Base-by-base conservation (phyloP, 805 yeast species). In the Metschnikowia anglica region DNA sequence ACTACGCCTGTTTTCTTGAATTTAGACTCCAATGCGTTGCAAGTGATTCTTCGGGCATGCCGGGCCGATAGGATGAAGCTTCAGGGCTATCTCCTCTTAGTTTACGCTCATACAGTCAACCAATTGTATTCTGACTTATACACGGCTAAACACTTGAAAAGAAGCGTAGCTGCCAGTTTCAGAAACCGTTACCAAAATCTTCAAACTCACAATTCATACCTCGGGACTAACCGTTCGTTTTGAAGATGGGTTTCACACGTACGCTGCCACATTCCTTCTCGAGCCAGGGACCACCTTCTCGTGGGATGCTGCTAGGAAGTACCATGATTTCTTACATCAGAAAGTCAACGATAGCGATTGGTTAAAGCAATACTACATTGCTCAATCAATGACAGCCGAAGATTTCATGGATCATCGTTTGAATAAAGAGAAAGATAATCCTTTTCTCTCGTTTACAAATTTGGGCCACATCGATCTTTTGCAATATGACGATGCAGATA, bases 351-450 rank as follows among this genome's bases (percentile, higher is more conserved):
- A 41, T 11, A 32, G 15, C 9, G 45, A 41, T 11, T 41, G 37
- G 41, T 17, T 41, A 19, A 32, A 8, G 10, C 40, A 41, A 13
- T 41, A 36, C 34, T 41, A 41, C 34, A 31, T 41, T 27, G 45
- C 45, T 25, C 38, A 41, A 17, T 23, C 45, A 3, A 35, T 41
- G 39, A 31, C 41, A 18, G 45, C 45, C 13, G 45, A 36, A 25
- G 13, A 16, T 16, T 41, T 16, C 20, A 24, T 41, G 41, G 25
- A n/a, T 13, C 30, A 31, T n/a, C 15, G 13, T 15, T 18, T 30
- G 16, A 25, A 20, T n/a, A 19, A 31, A 10, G 30, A 15, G 20
- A 36, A 36, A 20, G 45, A 41, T 34, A 30, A 24, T n/a, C 34
- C 34, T 13, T 41, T 41, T 20, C 23, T 41, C 16, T 38, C 38